Evolutionary conservation across 352 stramenopile species (phyloP).

Genomic region (Pythium utonaiense): DNA sequence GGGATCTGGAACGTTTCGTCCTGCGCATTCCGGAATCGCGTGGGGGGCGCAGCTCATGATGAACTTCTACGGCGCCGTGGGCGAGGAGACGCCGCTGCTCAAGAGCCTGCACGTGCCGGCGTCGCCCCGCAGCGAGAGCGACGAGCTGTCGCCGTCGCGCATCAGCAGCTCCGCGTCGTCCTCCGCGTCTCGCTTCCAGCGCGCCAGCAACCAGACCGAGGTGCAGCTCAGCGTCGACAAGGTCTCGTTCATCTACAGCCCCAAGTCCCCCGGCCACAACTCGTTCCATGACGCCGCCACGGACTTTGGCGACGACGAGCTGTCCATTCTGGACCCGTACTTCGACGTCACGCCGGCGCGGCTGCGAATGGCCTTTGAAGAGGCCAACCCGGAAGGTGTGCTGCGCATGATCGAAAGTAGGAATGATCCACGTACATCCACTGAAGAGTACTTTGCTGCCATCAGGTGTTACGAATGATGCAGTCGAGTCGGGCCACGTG

Average conservation of each 20-base stretch:
- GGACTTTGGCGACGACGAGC: constrained; percentile 52
- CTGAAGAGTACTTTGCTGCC: background rate
- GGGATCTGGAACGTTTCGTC: background rate
- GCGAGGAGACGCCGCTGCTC: constrained; percentile 44
- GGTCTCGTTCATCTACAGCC: constrained; percentile 78
- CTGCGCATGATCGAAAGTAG: no score
- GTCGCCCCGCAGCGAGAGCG: constrained; percentile 35
- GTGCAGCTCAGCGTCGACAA: constrained; percentile 77
- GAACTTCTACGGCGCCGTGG: constrained; percentile 39
- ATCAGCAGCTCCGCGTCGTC: constrained; percentile 23
- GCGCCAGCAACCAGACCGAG: constrained; percentile 39
- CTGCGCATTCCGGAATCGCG: background rate
- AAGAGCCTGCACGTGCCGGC: constrained; percentile 25
- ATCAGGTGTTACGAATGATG: background rate
- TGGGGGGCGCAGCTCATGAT: constrained; percentile 25
- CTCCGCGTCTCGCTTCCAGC: constrained; percentile 4
- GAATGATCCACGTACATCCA: no score
- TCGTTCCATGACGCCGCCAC: constrained; percentile 43
- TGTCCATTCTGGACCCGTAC: constrained; percentile 84
- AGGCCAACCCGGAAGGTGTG: constrained; percentile 45
- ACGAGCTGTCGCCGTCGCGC: constrained; percentile 20
- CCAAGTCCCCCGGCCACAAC: constrained; percentile 48
- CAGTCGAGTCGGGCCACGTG: constrained; percentile 46
- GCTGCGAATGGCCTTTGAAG: constrained; percentile 66
- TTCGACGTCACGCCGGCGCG: constrained; percentile 81